phyloP scores from a whole-genome alignment of 225 moss, liverwort and hornwort species.

The Anthoceros angustus region DNA sequence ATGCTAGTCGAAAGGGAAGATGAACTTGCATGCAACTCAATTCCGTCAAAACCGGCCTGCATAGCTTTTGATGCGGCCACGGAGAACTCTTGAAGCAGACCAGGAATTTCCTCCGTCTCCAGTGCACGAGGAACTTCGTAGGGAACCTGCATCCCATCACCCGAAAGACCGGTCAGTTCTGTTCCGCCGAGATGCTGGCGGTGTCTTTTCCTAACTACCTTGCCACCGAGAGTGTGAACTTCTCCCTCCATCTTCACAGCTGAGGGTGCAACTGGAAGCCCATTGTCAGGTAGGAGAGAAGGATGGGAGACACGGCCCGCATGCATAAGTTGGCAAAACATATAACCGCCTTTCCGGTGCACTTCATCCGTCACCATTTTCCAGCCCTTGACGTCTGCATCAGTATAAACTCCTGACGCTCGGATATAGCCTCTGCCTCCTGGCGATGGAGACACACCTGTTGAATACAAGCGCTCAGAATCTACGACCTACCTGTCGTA shows the following conservation, averaged over 20 bases:
- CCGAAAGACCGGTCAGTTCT: too few relatives aligned
- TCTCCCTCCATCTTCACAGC: constrained; percentile 15
- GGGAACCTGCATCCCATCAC: constrained; percentile 17
- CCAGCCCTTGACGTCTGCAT: constrained; percentile 36
- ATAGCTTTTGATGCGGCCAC: constrained; percentile 17
- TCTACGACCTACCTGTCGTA: background rate
- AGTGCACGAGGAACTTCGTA: constrained; percentile 31
- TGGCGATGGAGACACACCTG: constrained; percentile 21
- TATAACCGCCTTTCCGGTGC: constrained; percentile 31
- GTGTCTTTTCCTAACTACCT: constrained; percentile 8
- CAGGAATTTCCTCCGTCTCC: constrained; percentile 26
- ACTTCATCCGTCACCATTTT: constrained; percentile 21
- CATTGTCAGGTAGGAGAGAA: constrained; percentile 19
- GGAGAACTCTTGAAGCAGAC: constrained; percentile 17
- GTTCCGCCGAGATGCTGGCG: too few relatives aligned
- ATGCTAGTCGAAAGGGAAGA: background rate
- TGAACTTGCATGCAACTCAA: constrained; percentile 36
- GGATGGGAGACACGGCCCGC: constrained; percentile 34
- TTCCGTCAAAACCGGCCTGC: constrained; percentile 34
- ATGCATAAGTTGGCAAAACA: constrained; percentile 38
- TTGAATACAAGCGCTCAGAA: background rate
- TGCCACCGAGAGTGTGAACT: constrained; percentile 21
- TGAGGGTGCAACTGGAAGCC: constrained; percentile 32
- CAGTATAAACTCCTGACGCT: constrained; percentile 25
- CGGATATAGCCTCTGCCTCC: constrained; percentile 39